These are phyloP conservation scores for Lachnellula occidentalis DNA, from an alignment of 2,329 filamentous ascomycete genomes.

Conservation along the genomic window DNA sequence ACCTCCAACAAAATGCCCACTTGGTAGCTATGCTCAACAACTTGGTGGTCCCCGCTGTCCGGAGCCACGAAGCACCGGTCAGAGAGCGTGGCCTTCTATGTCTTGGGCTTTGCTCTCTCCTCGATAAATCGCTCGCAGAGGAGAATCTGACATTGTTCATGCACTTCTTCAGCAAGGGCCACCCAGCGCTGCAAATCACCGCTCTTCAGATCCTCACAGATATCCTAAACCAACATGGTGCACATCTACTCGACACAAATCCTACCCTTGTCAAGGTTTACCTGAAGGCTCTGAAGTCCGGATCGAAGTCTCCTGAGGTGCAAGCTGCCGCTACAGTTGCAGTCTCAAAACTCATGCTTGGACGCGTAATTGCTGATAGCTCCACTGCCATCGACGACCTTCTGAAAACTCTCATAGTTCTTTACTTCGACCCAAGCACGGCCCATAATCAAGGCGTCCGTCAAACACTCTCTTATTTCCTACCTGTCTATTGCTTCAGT, in stretches of 20 bases:
- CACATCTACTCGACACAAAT: conserved; percentile 63
- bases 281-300: conserved; percentile 70
- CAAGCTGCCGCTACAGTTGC: conserved; percentile 77
- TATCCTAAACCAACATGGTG: conserved; percentile 83
- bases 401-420: conserved; percentile 76
- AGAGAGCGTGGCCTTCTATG: conserved; percentile 86
- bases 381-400: conserved; percentile 61
- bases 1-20: conserved; percentile 82
- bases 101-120: conserved; percentile 81
- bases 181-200: conserved; percentile 82
- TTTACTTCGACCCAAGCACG: conserved; percentile 86
- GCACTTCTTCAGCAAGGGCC: conserved; percentile 91
- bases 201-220: conserved; percentile 89
- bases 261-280: conserved; percentile 79
- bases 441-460: conserved; percentile 73
- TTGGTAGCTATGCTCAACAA: conserved; percentile 98
- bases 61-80: conserved; percentile 87
- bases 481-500: conserved; percentile 90
- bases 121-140: conserved; percentile 85
- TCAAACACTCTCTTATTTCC: conserved; percentile 86
- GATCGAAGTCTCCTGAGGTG: conserved; percentile 63
- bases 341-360: conserved; percentile 80
- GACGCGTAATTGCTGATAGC: conserved; percentile 65
- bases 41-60: conserved; percentile 88
- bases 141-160: conserved; percentile 92